Conservation (phyloP, 1,284 basidiomycete genomes). For the Leccinum solheimii region DNA sequence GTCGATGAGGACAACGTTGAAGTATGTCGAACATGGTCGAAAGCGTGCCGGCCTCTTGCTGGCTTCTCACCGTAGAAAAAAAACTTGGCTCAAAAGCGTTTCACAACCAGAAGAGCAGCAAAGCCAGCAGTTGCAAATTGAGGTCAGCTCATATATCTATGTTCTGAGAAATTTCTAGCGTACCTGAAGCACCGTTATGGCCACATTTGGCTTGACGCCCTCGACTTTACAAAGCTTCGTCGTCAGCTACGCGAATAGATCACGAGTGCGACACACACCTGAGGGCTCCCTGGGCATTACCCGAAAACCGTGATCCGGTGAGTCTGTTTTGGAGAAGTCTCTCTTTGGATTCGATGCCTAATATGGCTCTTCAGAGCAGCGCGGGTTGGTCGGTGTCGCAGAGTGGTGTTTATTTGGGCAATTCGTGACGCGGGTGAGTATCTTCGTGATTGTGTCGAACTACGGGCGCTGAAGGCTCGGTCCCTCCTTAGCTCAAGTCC, state of each 20-base stretch:
- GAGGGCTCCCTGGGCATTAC: too few species aligned
- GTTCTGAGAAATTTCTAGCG: too few species aligned
- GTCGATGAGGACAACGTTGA: too few species aligned
- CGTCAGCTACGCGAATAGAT: not conserved
- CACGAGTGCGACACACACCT: too few species aligned
- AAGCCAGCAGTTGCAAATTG: too few species aligned
- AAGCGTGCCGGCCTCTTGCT: too few species aligned
- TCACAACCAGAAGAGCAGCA: too few species aligned
- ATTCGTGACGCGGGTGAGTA: slow-evolving; percentile 39
- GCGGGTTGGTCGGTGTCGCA: slow-evolving; percentile 25
- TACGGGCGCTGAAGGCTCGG: not conserved
- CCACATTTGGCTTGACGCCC: slow-evolving; percentile 36
- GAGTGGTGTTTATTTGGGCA: slow-evolving; percentile 41
- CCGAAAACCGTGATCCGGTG: slow-evolving; percentile 34
- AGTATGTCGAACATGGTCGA: too few species aligned
- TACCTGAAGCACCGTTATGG: slow-evolving; percentile 9
- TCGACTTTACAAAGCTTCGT: slow-evolving; percentile 24
- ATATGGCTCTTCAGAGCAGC: slow-evolving; percentile 25
- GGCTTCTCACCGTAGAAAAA: too few species aligned
- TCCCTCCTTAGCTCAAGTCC: slow-evolving; percentile 26
- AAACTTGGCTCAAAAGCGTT: too few species aligned
- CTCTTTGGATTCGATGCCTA: not conserved
- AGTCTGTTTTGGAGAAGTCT: slow-evolving; percentile 7
- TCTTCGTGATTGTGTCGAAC: not conserved
- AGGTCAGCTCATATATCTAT: too few species aligned